Base-by-base conservation (phyloP, 2,329 filamentous ascomycete species). In the Monosporascus cannonballus region DNA sequence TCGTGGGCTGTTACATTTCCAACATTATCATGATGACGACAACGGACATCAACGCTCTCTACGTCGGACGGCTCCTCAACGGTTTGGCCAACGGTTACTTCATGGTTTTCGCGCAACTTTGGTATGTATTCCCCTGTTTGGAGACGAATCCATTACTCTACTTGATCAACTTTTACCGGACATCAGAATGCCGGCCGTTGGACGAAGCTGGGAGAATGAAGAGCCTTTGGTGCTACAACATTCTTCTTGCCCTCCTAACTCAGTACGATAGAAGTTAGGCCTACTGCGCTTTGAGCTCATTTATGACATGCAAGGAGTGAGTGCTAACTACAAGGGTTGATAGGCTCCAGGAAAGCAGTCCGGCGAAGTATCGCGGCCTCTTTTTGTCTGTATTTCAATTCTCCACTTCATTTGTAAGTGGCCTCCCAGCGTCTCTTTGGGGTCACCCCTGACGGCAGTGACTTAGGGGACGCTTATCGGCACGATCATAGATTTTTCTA, bases 11-110 rank as follows among this genome's bases (percentile, higher is more conserved):
- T 56, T 72, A 69, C 55, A 65, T 77, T 3, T 70, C 78, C 17
- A 81, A 81, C 56, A 67, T 80, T 18, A 71, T 82, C 59, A 83
- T 83, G 79, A 82, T 83, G 77, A 71, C 74, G 3, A 80, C 77
- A 0, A 73, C 70, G 6, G 64, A 69, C 51, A 80, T 84, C 38
- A 76, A 71, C 17, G 77, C 73, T 1, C 73, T 84, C 5, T 83
- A 84, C 52, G 71, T 73, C 24, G 80, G 77, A 9, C 74, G 80
- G 38, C 65, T 83, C 6, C 62, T 83, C 17, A 78, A 82, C 51
- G 80, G 80, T 2, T 54, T 83, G 5, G 76, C 78, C 6, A 82
- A 82, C 59, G 79, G 79, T 3, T 75, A 80, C 59, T 76, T 81
- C 62, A 79, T 81, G 77, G 81, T 77, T 2, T 81, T 77, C 54